Evolutionary conservation across 2,329 filamentous ascomycete species (phyloP), one percentile per base, ranked within the genome.

Genomic region (Exophiala alcalophila): DNA sequence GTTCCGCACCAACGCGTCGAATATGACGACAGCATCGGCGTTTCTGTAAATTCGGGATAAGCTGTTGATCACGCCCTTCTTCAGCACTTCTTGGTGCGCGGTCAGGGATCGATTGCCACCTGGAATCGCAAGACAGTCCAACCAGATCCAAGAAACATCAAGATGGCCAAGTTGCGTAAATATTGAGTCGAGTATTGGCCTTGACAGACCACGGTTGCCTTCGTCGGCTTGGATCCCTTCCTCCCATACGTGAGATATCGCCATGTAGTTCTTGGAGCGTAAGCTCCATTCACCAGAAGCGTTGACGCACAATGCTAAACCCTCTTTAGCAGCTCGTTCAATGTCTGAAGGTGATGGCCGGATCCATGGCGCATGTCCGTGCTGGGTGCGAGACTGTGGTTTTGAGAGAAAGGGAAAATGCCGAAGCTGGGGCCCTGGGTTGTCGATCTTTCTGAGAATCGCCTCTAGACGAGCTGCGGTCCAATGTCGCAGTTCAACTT

Each of bases 271-370:
- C 5, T 7, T 10, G 29, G 16, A 14, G 15, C 16, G 16, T 14
- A 32, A 18, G 15, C 14, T 14, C 8, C 16, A 32, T 15, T 7
- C 20, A 18, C 29, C 29, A 14, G 15, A 5, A 9, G 15, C 2
- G 15, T 32, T 32, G 29, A 32, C 29, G 29, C 29, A 32, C 20
- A 32, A 18, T 5, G 29, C 29, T 32, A 18, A 18, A 9, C 29
- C 4, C 8, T 14, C 7, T 18, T 32, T 5, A 4, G 29, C 29
- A 9, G 29, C 29, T 16, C 20, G 18, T 35, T 35, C 8, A n/a
- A n/a, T n/a, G n/a, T n/a, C n/a, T n/a, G n/a, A n/a, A n/a, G n/a
- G n/a, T n/a, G n/a, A n/a, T n/a, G n/a, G n/a, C n/a, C n/a, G n/a
- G n/a, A n/a, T n/a, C n/a, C n/a, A n/a, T n/a, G n/a, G n/a, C n/a